phyloP scores from a whole-genome alignment of 306 rosid genomes.

The Prunus kanzakura region DNA sequence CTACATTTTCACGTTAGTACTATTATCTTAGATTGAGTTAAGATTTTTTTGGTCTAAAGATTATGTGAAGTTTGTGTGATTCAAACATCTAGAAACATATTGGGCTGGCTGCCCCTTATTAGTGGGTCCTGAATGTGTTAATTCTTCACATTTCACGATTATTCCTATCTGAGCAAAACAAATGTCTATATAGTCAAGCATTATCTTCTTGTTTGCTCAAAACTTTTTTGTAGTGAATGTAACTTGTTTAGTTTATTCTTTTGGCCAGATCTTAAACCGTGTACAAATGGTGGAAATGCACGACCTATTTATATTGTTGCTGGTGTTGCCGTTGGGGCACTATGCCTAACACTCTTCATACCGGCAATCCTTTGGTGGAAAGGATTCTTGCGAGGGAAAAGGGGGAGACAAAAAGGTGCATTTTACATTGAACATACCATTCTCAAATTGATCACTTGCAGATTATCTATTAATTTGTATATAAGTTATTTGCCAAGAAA shows the following conservation, averaged over 20 bases:
- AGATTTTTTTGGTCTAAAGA: too few relatives aligned
- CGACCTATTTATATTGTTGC: conserved; percentile 5
- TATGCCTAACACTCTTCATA: conserved; percentile 24
- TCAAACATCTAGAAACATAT: too few relatives aligned
- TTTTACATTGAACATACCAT: neutral
- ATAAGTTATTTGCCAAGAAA: neutral
- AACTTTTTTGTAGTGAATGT: neutral
- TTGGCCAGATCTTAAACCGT: conserved; percentile 34
- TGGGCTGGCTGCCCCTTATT: too few relatives aligned
- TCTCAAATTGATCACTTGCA: neutral
- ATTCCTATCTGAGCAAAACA: neutral
- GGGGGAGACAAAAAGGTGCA: conserved; percentile 21
- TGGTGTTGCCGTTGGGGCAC: conserved; percentile 30
- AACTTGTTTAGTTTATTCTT: neutral
- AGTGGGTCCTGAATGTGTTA: too few relatives aligned
- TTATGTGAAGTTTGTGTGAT: too few relatives aligned
- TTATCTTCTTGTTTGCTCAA: neutral
- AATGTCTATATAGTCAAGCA: neutral
- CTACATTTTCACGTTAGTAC: neutral
- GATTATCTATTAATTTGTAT: too few relatives aligned
- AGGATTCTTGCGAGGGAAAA: conserved; percentile 23
- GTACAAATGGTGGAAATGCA: conserved; percentile 24
- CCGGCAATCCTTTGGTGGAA: conserved; percentile 46
- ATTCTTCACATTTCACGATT: too few relatives aligned
- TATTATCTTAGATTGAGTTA: neutral